phyloP scores from a whole-genome alignment of 169 alveolate species.

The Plasmodium knowlesi region DNA sequence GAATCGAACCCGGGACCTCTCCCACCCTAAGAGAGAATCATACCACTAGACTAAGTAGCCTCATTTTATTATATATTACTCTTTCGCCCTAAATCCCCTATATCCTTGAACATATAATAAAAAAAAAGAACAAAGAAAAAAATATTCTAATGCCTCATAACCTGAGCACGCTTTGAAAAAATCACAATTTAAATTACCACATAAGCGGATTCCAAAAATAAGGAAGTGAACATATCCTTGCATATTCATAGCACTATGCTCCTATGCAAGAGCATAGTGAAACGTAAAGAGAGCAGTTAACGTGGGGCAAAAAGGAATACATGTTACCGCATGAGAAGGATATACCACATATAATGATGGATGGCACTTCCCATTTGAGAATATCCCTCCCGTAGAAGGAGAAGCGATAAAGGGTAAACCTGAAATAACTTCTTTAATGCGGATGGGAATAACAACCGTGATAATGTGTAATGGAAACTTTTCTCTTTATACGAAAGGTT shows the following conservation, averaged over 20 bases:
- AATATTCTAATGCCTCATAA: neutral
- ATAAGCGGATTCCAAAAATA: neutral
- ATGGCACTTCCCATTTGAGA: neutral
- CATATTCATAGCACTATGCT: neutral
- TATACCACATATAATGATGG: neutral
- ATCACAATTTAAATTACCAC: neutral
- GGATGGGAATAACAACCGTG: neutral
- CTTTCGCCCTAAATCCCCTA: neutral
- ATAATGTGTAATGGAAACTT: neutral
- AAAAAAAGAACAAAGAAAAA: neutral
- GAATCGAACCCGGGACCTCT: constrained; percentile 99
- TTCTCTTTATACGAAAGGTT: neutral
- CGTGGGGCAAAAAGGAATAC: neutral
- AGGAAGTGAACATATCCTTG: neutral
- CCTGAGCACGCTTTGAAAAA: neutral
- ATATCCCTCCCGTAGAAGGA: neutral
- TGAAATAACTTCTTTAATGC: neutral
- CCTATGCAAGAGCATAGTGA: neutral
- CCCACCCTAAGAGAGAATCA: constrained; percentile 99
- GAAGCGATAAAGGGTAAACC: neutral
- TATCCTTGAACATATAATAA: neutral
- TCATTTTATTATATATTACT: neutral
- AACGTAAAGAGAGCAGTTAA: neutral
- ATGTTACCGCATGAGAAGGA: neutral
- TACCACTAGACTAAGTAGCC: constrained; percentile 97